Percentiles rank a stretch among this genome's conserved stretches.
Conservation (phyloP, 768 basidiomycete genomes). For the Lepiota venenata region DNA sequence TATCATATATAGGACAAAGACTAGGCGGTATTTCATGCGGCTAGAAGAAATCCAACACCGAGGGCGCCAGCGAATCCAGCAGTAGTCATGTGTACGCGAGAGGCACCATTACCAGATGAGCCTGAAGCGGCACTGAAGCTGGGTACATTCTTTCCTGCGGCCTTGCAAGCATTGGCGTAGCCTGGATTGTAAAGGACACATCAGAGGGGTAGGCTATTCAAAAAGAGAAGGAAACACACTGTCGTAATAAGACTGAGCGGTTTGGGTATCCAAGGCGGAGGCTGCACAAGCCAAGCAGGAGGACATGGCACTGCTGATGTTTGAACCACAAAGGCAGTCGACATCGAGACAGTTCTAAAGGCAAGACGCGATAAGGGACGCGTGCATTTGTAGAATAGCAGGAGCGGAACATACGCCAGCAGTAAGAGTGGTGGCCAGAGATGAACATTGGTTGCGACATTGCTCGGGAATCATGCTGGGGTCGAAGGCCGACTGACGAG, state of each 20-base stretch:
- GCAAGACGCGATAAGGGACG: neutral
- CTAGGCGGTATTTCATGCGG: neutral
- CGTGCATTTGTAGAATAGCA: too few species aligned
- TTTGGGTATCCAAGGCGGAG: neutral
- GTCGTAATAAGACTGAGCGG: neutral
- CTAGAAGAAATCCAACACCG: neutral
- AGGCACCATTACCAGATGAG: neutral
- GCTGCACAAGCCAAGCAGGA: neutral
- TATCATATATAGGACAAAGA: too few species aligned
- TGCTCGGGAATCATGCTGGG: conserved; percentile 1
- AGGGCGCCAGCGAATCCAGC: neutral
- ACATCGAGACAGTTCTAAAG: neutral
- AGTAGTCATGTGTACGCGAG: neutral
- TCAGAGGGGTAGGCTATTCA: neutral
- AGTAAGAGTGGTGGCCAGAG: neutral
- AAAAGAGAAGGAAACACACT: neutral
- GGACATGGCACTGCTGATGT: neutral
- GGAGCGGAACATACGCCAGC: neutral
- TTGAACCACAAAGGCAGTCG: conserved; percentile 1
- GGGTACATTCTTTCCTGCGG: neutral
- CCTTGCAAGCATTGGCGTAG: conserved; percentile 4
- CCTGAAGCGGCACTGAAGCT: too few species aligned
- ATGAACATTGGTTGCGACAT: conserved; percentile 1
- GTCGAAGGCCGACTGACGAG: conserved; percentile 4
- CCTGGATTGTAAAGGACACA: neutral